phyloP scores from a whole-genome alignment of 2,329 filamentous ascomycete genomes.

The Xylogone sp. region DNA sequence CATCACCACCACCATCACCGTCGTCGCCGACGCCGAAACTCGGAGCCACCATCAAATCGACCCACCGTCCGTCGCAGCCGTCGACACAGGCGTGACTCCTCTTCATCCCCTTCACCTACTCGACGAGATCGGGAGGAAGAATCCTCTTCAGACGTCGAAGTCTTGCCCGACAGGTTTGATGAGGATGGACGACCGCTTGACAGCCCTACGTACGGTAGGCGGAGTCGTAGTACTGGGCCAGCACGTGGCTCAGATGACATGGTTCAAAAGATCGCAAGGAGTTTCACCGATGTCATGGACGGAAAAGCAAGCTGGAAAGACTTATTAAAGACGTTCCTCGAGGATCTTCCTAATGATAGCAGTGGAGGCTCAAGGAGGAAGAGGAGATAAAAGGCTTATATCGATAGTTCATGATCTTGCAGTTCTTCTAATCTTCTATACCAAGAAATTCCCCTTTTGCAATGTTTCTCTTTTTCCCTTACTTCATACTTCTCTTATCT shows the following conservation, averaged over 20 bases:
- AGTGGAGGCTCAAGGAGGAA: neutral
- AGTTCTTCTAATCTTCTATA: too few species aligned
- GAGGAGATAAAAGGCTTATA: neutral
- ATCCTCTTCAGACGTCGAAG: slow-evolving; percentile 16
- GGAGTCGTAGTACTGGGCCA: neutral
- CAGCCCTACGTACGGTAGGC: neutral
- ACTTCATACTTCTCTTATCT: neutral
- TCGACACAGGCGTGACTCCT: slow-evolving; percentile 13
- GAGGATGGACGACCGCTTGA: slow-evolving; percentile 19
- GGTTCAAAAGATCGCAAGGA: slow-evolving; percentile 20
- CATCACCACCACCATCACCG: slow-evolving; percentile 12
- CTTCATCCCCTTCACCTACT: slow-evolving; percentile 3
- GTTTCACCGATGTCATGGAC: slow-evolving; percentile 24
- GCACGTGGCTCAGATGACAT: slow-evolving; percentile 18
- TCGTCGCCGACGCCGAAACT: slow-evolving; percentile 15
- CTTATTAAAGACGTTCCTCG: slow-evolving; percentile 20
- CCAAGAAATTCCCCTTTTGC: too few species aligned
- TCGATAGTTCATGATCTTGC: too few species aligned
- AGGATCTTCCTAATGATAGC: slow-evolving; percentile 10
- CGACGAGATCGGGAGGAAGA: neutral
- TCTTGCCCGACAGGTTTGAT: slow-evolving; percentile 27
- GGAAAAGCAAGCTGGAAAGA: slow-evolving; percentile 26
- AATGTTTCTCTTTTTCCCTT: neutral
- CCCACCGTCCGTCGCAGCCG: slow-evolving; percentile 16
- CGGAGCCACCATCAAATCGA: slow-evolving; percentile 25